Evolutionary conservation across 164 flowering plant species (phyloP).

Genomic region (Platanus orientalis): DNA sequence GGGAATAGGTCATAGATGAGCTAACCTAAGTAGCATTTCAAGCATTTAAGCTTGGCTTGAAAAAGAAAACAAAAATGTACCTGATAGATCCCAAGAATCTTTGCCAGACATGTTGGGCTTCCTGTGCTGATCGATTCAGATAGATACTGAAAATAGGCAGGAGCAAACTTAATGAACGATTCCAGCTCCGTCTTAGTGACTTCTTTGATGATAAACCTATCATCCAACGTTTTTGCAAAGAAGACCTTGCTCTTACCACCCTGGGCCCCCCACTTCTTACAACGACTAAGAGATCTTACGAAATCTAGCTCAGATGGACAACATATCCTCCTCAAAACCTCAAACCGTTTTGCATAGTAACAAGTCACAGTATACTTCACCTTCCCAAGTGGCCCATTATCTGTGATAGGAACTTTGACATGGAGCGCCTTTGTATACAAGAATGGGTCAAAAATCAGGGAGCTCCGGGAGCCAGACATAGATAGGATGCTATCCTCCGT

Average conservation of each 20-base stretch:
- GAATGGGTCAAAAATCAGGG: conserved; percentile 55
- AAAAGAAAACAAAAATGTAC: conserved; percentile 31
- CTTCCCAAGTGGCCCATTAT: conserved; percentile 67
- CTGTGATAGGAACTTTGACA: conserved; percentile 61
- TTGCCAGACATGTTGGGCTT: conserved; percentile 94
- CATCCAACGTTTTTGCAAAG: conserved; percentile 93
- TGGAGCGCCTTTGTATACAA: conserved; percentile 66
- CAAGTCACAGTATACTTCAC: conserved; percentile 86
- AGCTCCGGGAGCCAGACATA: conserved; percentile 54
- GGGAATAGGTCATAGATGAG: background rate
- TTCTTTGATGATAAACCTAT: conserved; percentile 87
- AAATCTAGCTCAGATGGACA: conserved; percentile 86
- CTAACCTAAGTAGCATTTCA: too few species aligned
- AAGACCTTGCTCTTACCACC: conserved; percentile 99
- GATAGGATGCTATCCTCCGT: conserved; percentile 59
- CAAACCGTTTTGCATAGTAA: conserved; percentile 82
- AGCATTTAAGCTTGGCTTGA: too few species aligned
- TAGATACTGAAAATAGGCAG: conserved; percentile 81
- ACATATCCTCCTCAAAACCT: conserved; percentile 75
- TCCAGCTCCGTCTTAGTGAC: conserved; percentile 95
- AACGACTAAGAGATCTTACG: conserved; percentile 83
- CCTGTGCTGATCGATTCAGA: conserved; percentile 69
- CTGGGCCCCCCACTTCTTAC: conserved; percentile 99
- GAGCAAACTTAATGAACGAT: conserved; percentile 89
- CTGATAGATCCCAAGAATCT: conserved; percentile 95